Conservation (phyloP, 2,329 filamentous ascomycete genomes). For the Colletotrichum zoysiae region DNA sequence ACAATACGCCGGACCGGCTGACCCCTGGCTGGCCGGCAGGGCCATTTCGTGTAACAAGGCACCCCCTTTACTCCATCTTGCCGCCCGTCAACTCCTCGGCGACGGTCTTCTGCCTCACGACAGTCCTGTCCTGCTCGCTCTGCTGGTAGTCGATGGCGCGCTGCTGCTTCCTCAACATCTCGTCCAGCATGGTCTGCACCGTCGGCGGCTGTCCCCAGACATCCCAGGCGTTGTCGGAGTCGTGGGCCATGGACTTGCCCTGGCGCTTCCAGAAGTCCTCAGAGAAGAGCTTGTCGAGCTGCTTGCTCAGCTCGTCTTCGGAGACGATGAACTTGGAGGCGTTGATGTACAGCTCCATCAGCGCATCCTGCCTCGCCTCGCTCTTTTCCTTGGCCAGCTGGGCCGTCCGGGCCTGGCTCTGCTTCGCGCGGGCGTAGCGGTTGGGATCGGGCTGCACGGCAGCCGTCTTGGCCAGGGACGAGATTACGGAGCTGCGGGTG, state of each 20-base stretch:
- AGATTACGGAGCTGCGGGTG: constrained; percentile 75
- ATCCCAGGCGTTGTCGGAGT: constrained; percentile 65
- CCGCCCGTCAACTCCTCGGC: constrained; percentile 72
- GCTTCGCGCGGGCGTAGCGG: constrained; percentile 66
- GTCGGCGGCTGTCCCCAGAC: constrained; percentile 59
- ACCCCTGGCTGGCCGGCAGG: constrained; percentile 26
- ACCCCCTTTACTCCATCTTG: constrained; percentile 60
- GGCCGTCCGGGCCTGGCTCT: constrained; percentile 55
- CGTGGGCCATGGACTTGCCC: constrained; percentile 50
- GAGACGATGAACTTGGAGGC: constrained; percentile 88
- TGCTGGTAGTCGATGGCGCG: constrained; percentile 46
- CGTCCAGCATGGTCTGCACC: constrained; percentile 59
- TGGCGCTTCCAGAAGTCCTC: constrained; percentile 66
- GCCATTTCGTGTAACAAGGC: constrained; percentile 36
- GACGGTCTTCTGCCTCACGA: constrained; percentile 66
- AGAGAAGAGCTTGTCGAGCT: constrained; percentile 82
- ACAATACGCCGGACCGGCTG: constrained; percentile 12
- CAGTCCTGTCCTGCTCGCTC: constrained; percentile 58
- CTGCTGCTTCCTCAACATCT: constrained; percentile 47
- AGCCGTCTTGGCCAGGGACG: constrained; percentile 62
- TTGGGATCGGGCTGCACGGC: constrained; percentile 71
- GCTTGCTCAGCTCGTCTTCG: constrained; percentile 79
- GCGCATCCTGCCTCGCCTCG: constrained; percentile 73
- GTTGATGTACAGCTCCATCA: constrained; percentile 92
- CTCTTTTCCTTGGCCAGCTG: constrained; percentile 64